Evolutionary conservation across 495 filamentous ascomycete species (phyloP), one percentile per base, ranked within the genome.

Genomic region (Aspergillus taichungensis): DNA sequence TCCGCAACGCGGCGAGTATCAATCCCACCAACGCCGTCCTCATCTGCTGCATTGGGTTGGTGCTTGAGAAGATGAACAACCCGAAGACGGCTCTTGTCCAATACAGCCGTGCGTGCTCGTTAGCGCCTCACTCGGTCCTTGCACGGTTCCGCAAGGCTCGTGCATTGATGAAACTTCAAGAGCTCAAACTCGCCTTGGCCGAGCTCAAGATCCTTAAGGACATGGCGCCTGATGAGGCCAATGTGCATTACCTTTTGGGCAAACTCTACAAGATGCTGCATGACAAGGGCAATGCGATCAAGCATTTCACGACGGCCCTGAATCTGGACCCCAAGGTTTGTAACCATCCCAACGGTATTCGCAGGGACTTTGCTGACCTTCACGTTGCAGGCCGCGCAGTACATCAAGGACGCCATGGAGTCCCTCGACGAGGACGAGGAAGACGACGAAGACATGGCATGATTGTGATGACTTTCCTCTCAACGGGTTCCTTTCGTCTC

Each of bases 311-410:
- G 0, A 88, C 86, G 57, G 92, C 94, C 18, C 62, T 96, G 60
- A 95, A 95, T 65, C 67, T 98, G 55, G 92, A 98, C 73, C 92
- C 91, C 27, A 97, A 96, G 83, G 90, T 94, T 73, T 42, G 67
- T 12, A 13, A 3, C 13, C 3, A 13, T 42, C 2, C 13, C 12
- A 2, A 9, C 28, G 6, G 11, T 13, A n/a, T 28, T 5, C 11
- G 3, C 8, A 37, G 0, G 5, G 12, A 18, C 30, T 30, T 47
- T 36, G 43, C 66, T 57, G 62, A 64, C 42, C 42, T 33, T 44
- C 36, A 13, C 37, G 11, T 34, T 47, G 6, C 54, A 96, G 90
- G 89, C 90, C 55, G 86, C 84, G 52, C 79, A 82, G 49, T 82
- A 87, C 59, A 94, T 96, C 63, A 96, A 96, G 67, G 85, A 88